phyloP scores from a whole-genome alignment of 164 flowering plant species.

The Aristolochia contorta region DNA sequence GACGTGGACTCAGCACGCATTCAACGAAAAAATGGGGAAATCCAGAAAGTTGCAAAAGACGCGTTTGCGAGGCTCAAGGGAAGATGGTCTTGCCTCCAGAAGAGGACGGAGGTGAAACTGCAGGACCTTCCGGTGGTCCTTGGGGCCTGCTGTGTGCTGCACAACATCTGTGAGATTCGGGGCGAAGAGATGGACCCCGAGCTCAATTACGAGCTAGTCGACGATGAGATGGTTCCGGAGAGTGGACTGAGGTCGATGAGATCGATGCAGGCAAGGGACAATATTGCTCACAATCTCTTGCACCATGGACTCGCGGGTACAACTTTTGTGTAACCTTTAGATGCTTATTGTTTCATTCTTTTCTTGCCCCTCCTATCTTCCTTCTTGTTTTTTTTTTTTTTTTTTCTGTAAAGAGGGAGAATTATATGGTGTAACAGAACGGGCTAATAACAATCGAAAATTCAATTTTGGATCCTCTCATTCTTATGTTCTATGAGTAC shows the following conservation, averaged over 20 bases:
- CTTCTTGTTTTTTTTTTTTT: not conserved
- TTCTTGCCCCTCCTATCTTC: not conserved
- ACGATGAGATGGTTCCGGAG: conserved; percentile 57
- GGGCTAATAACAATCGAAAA: too few species aligned
- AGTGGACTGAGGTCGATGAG: conserved; percentile 26
- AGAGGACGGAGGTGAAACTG: conserved; percentile 74
- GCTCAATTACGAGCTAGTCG: conserved; percentile 35
- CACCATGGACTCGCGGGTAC: conserved; percentile 68
- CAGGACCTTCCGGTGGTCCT: conserved; percentile 73
- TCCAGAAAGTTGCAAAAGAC: conserved; percentile 37
- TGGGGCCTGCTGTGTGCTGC: conserved; percentile 79
- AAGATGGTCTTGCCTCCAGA: conserved; percentile 77
- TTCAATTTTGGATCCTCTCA: too few species aligned
- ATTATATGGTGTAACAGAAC: not conserved
- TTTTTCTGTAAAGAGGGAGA: not conserved
- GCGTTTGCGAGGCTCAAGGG: conserved; percentile 59
- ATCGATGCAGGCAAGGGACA: conserved; percentile 50
- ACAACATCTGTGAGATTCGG: conserved; percentile 69
- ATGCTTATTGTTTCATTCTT: too few species aligned
- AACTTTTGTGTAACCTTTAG: conserved; percentile 20
- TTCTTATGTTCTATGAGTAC: too few species aligned
- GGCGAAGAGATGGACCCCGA: conserved; percentile 45
- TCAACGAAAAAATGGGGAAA: conserved; percentile 48
- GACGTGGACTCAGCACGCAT: conserved; percentile 76
- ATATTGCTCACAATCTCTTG: conserved; percentile 63